These are phyloP conservation scores for Saccharomyces hybrid DNA, from an alignment of 1,139 yeast genomes.

Conservation along the genomic window DNA sequence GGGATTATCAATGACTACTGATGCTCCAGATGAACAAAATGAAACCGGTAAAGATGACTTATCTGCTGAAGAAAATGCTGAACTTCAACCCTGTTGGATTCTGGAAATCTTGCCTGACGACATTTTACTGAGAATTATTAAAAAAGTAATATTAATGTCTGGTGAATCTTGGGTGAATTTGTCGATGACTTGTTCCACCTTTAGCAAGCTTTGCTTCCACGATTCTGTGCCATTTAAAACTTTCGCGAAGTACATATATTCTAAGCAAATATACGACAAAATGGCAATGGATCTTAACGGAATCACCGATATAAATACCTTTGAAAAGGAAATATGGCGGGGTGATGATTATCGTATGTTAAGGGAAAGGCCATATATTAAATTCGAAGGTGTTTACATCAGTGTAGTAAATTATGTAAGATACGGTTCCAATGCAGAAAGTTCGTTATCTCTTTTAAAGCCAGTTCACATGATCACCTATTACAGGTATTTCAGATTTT, in stretches of 20 bases:
- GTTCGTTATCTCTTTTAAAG: conserved; percentile 60
- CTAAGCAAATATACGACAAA: conserved; percentile 47
- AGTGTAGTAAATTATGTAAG: conserved; percentile 78
- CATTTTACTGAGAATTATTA: conserved; percentile 49
- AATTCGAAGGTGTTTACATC: conserved; percentile 77
- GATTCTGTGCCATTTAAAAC: conserved; percentile 49
- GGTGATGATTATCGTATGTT: conserved; percentile 50
- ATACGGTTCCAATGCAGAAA: conserved; percentile 64
- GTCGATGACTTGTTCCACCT: conserved; percentile 53
- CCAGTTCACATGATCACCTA: conserved; percentile 83
- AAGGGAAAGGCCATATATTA: conserved; percentile 56
- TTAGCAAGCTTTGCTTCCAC: conserved; percentile 57
- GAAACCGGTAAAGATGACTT: conserved; percentile 35
- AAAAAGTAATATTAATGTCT: conserved; percentile 41
- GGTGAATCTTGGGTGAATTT: conserved; percentile 65
- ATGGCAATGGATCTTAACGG: conserved; percentile 33
- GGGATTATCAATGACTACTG: conserved; percentile 8
- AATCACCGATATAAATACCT: conserved; percentile 38
- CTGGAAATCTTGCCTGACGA: conserved; percentile 59
- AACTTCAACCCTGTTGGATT: conserved; percentile 42
- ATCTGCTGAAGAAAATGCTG: conserved; percentile 30
- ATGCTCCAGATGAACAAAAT: conserved; percentile 7
- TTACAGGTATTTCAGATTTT: conserved; percentile 77
- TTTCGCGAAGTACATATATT: conserved; percentile 49
- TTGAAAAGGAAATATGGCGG: conserved; percentile 42